Evolutionary conservation across 2,329 filamentous ascomycete species (phyloP), one percentile per base, ranked within the genome.

Genomic region (Whalleya microplaca): DNA sequence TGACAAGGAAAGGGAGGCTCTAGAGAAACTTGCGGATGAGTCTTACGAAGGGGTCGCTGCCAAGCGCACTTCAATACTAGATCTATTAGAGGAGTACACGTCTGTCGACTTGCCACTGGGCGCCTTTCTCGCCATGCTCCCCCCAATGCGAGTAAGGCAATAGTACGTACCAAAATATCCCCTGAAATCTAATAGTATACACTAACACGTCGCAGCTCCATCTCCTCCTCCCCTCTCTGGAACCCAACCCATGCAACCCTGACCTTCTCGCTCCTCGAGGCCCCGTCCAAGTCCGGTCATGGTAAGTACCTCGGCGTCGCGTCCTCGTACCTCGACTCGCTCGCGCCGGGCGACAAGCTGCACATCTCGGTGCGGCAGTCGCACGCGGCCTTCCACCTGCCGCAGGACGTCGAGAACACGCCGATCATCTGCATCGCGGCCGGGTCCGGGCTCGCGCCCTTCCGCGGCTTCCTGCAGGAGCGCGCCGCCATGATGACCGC

Each of bases 111-210:
- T 94, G 0, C 80, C 89, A 0, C 80, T 95, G 21, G 81, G 81
- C 2, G 75, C 83, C 18, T 94, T 89, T 75, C 78, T 95, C 7
- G 79, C 80, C 32, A 87, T 92, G 79, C 81, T 92, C 0, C 88
- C 89, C 1, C 87, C 90, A 0, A 90, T 95, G 86, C 85, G 89
- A 23, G 80, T 90, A 41, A 83, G 89, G n/a, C 87, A 91, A 71
- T 92, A 92, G 76, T 83, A 78, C 8, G 85, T 86, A 83, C 79
- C 32, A 12, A 29, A 5, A 5, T 12, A 29, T 0, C 81, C 79
- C 1, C 81, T 21, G 19, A 21, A 1, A 18, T 12, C 18, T 8
- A 41, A 16, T 7, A 9, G 14, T 16, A 32, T 37, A 21, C 2
- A 23, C 64, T 70, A 53, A 69, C 63, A 21, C 27, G 7, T 37